phyloP scores from a whole-genome alignment of 441 rosid species.

The Populus tomentosa region DNA sequence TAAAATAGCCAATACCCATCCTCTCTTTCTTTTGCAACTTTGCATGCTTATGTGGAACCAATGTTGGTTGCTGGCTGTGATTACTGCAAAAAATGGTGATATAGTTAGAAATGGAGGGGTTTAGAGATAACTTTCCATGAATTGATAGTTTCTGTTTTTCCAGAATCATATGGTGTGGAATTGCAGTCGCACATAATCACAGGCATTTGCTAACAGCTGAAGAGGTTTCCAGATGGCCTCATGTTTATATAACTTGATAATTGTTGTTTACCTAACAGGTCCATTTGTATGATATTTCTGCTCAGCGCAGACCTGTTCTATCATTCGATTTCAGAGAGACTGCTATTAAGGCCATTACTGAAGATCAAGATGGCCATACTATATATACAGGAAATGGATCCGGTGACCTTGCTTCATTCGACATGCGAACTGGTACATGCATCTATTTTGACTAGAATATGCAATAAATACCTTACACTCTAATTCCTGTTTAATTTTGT shows the following conservation, averaged over 20 bases:
- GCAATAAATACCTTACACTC: background rate
- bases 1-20: no score
- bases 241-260: background rate
- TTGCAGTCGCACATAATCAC: background rate
- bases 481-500: background rate
- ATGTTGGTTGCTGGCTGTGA: no score
- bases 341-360: constrained; percentile 65
- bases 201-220: background rate
- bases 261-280: constrained; percentile 42
- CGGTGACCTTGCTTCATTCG: constrained; percentile 87
- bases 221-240: background rate
- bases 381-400: constrained; percentile 81
- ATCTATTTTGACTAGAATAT: background rate
- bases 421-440: constrained; percentile 70
- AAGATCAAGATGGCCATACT: constrained; percentile 77
- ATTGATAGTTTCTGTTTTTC: background rate
- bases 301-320: constrained; percentile 86
- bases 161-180: background rate
- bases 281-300: constrained; percentile 79
- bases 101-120: background rate
- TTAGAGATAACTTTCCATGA: background rate
- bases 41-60: no score
- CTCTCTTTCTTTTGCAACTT: no score
- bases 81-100: no score
- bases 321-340: constrained; percentile 80